Conservation (phyloP, 208 protist species). For the Endotrypanum monterogeii region DNA sequence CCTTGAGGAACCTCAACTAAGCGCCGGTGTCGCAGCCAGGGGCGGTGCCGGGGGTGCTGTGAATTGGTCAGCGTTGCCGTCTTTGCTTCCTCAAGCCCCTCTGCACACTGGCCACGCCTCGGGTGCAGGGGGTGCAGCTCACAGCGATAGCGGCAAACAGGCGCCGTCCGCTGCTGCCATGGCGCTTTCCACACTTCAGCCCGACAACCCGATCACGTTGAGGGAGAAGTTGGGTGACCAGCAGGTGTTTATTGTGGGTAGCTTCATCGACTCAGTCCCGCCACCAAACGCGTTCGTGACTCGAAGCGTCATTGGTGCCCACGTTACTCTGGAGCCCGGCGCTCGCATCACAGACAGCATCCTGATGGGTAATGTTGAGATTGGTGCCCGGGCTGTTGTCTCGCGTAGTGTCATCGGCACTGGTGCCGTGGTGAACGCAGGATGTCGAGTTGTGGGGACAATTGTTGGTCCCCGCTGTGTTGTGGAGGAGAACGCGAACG, state of each 20-base stretch:
- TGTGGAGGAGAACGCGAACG: slow-evolving; percentile 54
- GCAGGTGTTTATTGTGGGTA: slow-evolving; percentile 59
- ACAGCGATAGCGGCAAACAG: slow-evolving; percentile 12
- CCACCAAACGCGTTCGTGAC: slow-evolving; percentile 62
- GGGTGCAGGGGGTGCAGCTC: neutral
- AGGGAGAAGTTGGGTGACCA: slow-evolving; percentile 35
- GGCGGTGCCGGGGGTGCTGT: neutral
- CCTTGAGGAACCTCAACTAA: slow-evolving; percentile 25
- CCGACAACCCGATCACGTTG: slow-evolving; percentile 61
- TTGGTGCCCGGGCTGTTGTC: slow-evolving; percentile 59
- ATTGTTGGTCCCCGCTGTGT: slow-evolving; percentile 60
- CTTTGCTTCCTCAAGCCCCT: slow-evolving; percentile 8
- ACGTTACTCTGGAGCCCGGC: slow-evolving; percentile 61
- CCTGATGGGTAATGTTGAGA: slow-evolving; percentile 69
- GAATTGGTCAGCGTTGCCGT: slow-evolving; percentile 7
- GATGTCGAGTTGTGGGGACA: slow-evolving; percentile 41
- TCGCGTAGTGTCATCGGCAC: slow-evolving; percentile 59
- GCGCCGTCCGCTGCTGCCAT: slow-evolving; percentile 19
- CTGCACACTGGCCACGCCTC: slow-evolving; percentile 5
- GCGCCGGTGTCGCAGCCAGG: neutral
- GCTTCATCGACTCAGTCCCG: slow-evolving; percentile 62
- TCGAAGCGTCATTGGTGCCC: slow-evolving; percentile 75
- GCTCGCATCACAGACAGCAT: slow-evolving; percentile 75
- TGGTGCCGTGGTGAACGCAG: slow-evolving; percentile 52
- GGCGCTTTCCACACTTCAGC: slow-evolving; percentile 52